phyloP scores from a whole-genome alignment of 129 eudicot species.

The Helianthus annuus region HanXRQr2.0-SUNRISE NC_035440.2:149005191-149005690 shows the following conservation, averaged over 20 bases:
- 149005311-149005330: conserved; percentile 84
- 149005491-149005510: conserved; percentile 55
- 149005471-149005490: conserved; percentile 59
- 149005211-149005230: conserved; percentile 61
- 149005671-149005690: conserved; percentile 87
- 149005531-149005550: conserved; percentile 75
- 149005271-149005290: conserved; percentile 55
- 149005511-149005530: conserved; percentile 70
- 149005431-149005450: conserved; percentile 69
- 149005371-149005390: conserved; percentile 95
- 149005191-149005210: conserved; percentile 80
- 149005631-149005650: conserved; percentile 91
- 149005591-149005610: conserved; percentile 36
- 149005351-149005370: conserved; percentile 68
- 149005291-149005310: conserved; percentile 93
- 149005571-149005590: conserved; percentile 83
- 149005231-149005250: conserved; percentile 72
- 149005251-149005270: conserved; percentile 54
- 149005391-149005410: conserved; percentile 70
- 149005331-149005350: conserved; percentile 87
- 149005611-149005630: conserved; percentile 84
- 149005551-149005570: conserved; percentile 85
- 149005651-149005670: conserved; percentile 89
- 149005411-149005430: conserved; percentile 68
- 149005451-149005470: conserved; percentile 63